Evolutionary conservation across 179 eudicot genomes (phyloP), one percentile per base, ranked within the genome.

Genomic region (Silene noctiflora): DNA sequence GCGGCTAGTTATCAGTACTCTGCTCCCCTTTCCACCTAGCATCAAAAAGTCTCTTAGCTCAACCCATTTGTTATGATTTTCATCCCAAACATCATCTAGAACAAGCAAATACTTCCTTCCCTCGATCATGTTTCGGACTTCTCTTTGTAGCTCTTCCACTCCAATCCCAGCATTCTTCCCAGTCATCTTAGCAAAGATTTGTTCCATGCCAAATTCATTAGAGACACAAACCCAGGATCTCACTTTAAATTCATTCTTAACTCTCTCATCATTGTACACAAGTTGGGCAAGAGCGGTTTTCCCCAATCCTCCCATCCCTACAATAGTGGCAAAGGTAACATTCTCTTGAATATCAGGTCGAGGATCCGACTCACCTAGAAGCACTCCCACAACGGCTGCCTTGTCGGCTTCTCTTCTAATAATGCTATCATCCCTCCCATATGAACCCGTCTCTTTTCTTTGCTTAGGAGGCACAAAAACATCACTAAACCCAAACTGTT

Each of bases 211-310:
- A 79, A 56, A 56, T 0, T 44, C 55, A 0, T 73, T 22, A 20
- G 72, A 56, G 2, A 72, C 69, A 53, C 80, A 63, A 3, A 67
- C 79, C 80, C 80, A 71, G 31, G 22, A 20, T 10, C 39, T 67
- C 64, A 27, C 10, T 21, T 46, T 39, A 22, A 75, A 75, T 48
- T 51, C 63, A 11, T 9, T 46, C 9, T 29, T 46, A 27, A 76
- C 67, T 64, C 5, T 72, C 12, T 42, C 58, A 73, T 76, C 77
- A 33, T 81, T 59, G 33, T 24, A 81, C 19, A 72, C 75, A 9
- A 72, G 25, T 33, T 80, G 83, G 10, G 83, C 82, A 33, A 79
- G 71, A 1, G 82, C 46, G 4, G 82, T 79, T 80, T 80, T 63
- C 16, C 83, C 44, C 31, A 56, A 14, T 0, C 78, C 81, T 21